A percentile compares a stretch with the other conserved stretches of the same genome.
Evolutionary conservation across 1,284 basidiomycete genomes (phyloP).

Genomic region (Pholiota adiposa): DNA sequence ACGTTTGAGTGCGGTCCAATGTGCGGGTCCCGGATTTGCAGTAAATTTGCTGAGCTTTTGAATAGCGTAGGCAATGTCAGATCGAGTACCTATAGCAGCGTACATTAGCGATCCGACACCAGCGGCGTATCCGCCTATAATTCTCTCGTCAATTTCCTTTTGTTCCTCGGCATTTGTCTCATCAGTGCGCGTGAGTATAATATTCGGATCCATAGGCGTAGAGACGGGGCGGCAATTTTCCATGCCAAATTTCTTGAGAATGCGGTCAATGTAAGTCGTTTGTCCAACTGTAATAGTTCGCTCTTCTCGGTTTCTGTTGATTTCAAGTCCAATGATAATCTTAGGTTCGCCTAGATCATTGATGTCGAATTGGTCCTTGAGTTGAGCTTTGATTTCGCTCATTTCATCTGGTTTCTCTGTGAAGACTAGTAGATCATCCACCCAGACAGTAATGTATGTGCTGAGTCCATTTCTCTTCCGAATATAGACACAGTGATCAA

Average conservation of each 20-base stretch:
- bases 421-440: no score
- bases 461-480: no score
- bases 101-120: slow-evolving; percentile 39
- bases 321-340: slow-evolving; percentile 37
- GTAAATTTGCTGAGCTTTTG: not conserved
- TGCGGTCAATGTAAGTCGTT: slow-evolving; percentile 34
- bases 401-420: no score
- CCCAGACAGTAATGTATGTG: no score
- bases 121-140: slow-evolving; percentile 30
- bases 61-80: slow-evolving; percentile 28
- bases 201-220: slow-evolving; percentile 35
- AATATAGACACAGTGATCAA: no score
- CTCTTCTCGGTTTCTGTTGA: slow-evolving; percentile 24
- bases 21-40: no score
- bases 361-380: no score
- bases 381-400: no score
- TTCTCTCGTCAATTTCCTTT: not conserved
- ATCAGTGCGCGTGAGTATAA: slow-evolving; percentile 14
- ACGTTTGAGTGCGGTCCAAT: slow-evolving; percentile 39
- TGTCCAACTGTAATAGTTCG: slow-evolving; percentile 36
- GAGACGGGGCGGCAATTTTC: slow-evolving; percentile 32
- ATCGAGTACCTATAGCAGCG: slow-evolving; percentile 35
- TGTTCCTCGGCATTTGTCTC: slow-evolving; percentile 8
- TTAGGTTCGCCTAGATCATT: slow-evolving; percentile 34
- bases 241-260: slow-evolving; percentile 38